Base-by-base conservation (phyloP, 345 rosid species). In the Leavenworthia alabamica region DNA sequence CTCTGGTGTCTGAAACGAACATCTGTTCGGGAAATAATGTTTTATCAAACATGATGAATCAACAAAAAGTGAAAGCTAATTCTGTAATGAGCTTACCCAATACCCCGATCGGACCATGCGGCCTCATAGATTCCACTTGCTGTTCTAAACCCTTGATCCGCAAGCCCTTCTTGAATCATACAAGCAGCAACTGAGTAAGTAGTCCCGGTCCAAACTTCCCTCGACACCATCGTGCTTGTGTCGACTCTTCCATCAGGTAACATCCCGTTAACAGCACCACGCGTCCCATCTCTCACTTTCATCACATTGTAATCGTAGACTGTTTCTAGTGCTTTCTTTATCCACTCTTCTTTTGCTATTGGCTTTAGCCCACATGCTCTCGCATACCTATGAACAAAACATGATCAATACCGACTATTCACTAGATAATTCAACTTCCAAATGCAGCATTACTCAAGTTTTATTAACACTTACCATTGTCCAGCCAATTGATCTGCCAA, bases 401-500 rank as follows among this genome's bases (percentile, higher is more conserved):
- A 37, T 37, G 42, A 37, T 39, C 29, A 43, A 42, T 7, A 10
- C 14, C 4, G 0, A 9, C 1, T 40, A 27, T 17, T 10, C 1
- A 20, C 50, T 52, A 0, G 0, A 40, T 17, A 20, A 7, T 19
- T 22, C 27, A 43, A 45, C 8, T 33, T 24, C 1, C 5, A 45
- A 37, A 56, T 3, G 13, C 6, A 33, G 8, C 1, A 7, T 1
- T 33, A 33, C 24, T 43, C 8, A 4, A 5, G 10, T 16, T 42
- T 49, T 37, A 37, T n/a, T 13, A 15, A 31, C 6, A 41, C 70
- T 75, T 20, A 86, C 95, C 95, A 88, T 64, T 88, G 89, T 48
- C 96, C 92, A 42, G 92, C 96, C 74, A 88, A 17, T 42, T 88
- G 96, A 76, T 88, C 96, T 28, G 87, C 89, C 50, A 82, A 85